Evolutionary conservation across 108 stramenopile species (phyloP).

Genomic region (Cyclotella kingstonii): DNA sequence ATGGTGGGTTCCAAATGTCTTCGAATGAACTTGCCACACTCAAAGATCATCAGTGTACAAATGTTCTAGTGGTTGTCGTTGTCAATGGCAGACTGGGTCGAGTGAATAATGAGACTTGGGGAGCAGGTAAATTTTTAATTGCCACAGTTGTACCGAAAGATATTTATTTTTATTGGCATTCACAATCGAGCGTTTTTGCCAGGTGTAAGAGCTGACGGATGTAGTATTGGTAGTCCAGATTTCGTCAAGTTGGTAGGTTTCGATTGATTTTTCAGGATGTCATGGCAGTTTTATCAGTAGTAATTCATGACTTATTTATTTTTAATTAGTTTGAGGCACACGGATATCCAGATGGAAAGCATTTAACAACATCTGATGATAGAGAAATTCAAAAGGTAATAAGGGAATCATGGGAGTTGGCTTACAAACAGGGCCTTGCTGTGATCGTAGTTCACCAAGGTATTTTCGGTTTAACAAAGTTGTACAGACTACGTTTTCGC

Average conservation of each 20-base stretch:
- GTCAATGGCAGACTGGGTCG: constrained; percentile 15
- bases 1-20: constrained; percentile 51
- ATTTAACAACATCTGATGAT: constrained; percentile 15
- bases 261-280: too few relatives aligned
- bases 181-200: constrained; percentile 6
- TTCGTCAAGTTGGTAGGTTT: constrained; percentile 12
- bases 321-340: constrained; percentile 26
- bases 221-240: constrained; percentile 17
- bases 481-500: too few relatives aligned
- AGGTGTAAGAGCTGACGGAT: constrained; percentile 28
- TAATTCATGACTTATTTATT: too few relatives aligned
- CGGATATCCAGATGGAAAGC: constrained; percentile 24
- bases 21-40: constrained; percentile 29
- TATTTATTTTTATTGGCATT: background rate
- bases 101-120: constrained; percentile 28
- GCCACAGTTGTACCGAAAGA: background rate
- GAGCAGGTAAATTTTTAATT: background rate
- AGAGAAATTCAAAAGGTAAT: background rate
- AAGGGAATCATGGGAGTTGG: background rate
- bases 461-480: background rate
- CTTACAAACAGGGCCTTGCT: constrained; percentile 7
- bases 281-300: too few relatives aligned
- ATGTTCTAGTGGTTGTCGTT: constrained; percentile 28
- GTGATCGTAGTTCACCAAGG: constrained; percentile 13
- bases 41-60: constrained; percentile 12